Percentiles rank a stretch among this genome's conserved stretches.
These are phyloP conservation scores for Colletotrichum sp. DNA, from an alignment of 2,329 filamentous ascomycete species.

Conservation along the genomic window DNA sequence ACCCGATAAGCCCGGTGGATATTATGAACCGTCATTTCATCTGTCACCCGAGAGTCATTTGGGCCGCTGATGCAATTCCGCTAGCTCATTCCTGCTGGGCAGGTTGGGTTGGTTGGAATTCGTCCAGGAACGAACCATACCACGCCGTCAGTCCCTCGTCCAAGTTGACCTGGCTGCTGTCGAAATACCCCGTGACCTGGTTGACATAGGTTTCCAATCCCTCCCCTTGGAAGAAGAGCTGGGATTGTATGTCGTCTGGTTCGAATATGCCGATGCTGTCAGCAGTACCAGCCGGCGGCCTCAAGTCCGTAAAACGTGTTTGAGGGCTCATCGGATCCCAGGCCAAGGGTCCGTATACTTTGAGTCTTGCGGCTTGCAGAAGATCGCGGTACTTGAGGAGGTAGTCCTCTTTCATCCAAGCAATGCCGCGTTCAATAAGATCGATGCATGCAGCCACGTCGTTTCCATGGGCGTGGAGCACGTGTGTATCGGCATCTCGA, in stretches of 20 bases:
- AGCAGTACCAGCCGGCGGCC: neutral
- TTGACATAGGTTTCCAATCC: constrained; percentile 20
- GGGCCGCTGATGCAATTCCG: neutral
- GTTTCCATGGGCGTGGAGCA: constrained; percentile 5
- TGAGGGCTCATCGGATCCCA: neutral
- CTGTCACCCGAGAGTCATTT: neutral
- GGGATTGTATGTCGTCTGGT: neutral
- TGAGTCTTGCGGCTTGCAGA: constrained; percentile 18
- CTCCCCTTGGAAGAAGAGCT: constrained; percentile 7
- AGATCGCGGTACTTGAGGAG: constrained; percentile 12
- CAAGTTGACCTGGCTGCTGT: constrained; percentile 7
- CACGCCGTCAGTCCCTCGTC: constrained; percentile 21
- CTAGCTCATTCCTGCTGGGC: neutral
- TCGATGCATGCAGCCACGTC: constrained; percentile 18
- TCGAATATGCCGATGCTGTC: neutral
- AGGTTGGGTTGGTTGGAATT: neutral
- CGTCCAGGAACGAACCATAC: constrained; percentile 20
- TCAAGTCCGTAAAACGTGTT: neutral
- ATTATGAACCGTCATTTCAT: neutral
- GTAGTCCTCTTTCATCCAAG: neutral
- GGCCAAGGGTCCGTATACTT: constrained; percentile 13
- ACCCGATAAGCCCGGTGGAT: neutral
- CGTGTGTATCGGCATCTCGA: neutral
- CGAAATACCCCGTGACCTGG: constrained; percentile 21
- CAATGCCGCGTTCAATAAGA: constrained; percentile 10